Base-by-base conservation (phyloP, 1,139 yeast genomes). In the Magnusiomyces tetraspermus region DNA sequence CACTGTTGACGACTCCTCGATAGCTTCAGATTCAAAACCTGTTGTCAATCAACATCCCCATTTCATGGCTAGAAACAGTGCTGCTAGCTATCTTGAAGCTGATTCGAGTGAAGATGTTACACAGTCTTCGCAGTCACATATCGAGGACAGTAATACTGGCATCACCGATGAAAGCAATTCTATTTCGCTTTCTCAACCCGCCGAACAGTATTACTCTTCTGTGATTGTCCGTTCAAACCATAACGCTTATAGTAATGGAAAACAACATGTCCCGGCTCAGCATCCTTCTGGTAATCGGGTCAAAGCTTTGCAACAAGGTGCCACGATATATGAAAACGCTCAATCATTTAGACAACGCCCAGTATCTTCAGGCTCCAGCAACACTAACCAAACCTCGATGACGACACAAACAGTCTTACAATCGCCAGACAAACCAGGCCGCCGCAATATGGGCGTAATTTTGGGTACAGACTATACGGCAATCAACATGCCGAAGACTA, bases 401-500 rank as follows among this genome's bases (percentile, higher is more conserved):
- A 33, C 38, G n/a, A 33, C 33, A 2, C 22, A 10, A 15, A 15
- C 23, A 3, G 31, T 30, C 15, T 31, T 31, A 15, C 42, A 23
- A 15, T 46, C 49, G 5, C 49, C 49, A 8, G 46, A 43, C 13
- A 26, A 30, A 43, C 46, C 31, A 6, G 36, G 46, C 24, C 40
- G 49, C 5, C 28, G 41, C 17, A 46, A 46, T 31, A 46, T 46
- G 49, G 42, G 42, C 11, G 41, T 46, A 11, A 46, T 46, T 33
- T n/a, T 46, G 30, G 31, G 41, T 6, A 46, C 49, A 19, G 49
- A 46, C 22, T 30, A 46, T 11, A 10, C 23, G 41, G 49, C 49
- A 41, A 21, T n/a, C 19, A 28, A 23, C 2, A 53, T 53, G 8
- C 54, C 56, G 8, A 37, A 41, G 19, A 49, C 31, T 1, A 47